Evolutionary conservation across 306 rosid genomes (phyloP), one percentile per base, ranked within the genome.

Genomic region (Cicer arietinum): DNA sequence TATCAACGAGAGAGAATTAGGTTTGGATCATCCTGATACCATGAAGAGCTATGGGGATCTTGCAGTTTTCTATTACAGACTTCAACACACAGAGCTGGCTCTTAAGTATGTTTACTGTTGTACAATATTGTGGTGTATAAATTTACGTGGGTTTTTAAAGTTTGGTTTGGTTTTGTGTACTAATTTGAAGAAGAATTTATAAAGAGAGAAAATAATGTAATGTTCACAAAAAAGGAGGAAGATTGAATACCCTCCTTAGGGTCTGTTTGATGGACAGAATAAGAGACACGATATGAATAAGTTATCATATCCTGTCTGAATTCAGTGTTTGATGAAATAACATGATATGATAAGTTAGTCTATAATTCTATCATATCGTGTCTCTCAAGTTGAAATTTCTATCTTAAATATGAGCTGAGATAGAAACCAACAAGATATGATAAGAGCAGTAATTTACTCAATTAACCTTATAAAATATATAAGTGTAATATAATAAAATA

Each of bases 11-110:
- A 89, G 98, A 85, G 99, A 95, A 79, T 77, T 95, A 59, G 99
- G 99, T 79, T 86, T 95, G 86, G 99, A 95, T 79, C 99, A 95
- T 85, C 99, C 98, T 71, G 99, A 95, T 86, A 95, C 99, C 41
- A 95, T 95, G 99, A 95, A 95, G 88, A 95, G 99, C 81, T 95
- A 95, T 77, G 98, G 99, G 66, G 99, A 95, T 82, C 96, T 95
- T 83, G 98, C 99, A 53, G 99, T 95, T 77, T 95, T 95, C 87
- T 95, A 95, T 79, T 95, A 95, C 86, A 86, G 99, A 61, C 99
- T 95, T 85, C 99, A 95, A 78, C 99, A 95, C 76, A 92, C 97
- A 8, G 99, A 95, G 86, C 78, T 95, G 80, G 99, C 99, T 81
- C 91, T 95, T 69, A 95, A 90, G 99, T 95, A 92, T 72, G 97